Base-by-base conservation (phyloP, 2,329 filamentous ascomycete species). In the Colletotrichum sansevieriae region DNA sequence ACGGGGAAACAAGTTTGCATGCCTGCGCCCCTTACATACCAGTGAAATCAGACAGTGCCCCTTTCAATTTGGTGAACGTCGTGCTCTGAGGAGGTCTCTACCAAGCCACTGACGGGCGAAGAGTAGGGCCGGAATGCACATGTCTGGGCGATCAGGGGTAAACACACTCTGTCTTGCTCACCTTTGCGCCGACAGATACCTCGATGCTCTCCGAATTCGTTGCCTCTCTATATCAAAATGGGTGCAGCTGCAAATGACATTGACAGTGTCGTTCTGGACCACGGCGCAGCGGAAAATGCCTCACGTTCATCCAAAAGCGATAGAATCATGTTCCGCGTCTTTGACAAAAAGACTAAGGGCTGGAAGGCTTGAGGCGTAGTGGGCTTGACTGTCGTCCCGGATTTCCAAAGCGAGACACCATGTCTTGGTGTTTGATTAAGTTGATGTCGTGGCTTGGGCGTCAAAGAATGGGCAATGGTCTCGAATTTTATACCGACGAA, bases 381-480 rank as follows among this genome's bases (percentile, higher is more conserved):
- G 35, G 52, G 35, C 52, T 55, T 41, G 35, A 35, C 49, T 25
- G 54, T 6, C 12, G 29, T 37, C 43, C 20, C 33, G 46, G 35
- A 13, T 46, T 44, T 11, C 44, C 56, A 35, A 35, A 20, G 47
- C 47, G 37, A 62, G 59, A 54, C 59, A 62, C 20, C 18, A 13
- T 62, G 47, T 62, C 59, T 62, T 33, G 18, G 10, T 43, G 59
- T 62, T 62, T 35, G 41, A 62, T 62, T 62, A 54, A n/a, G 39
- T 37, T 62, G 47, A 54, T 54, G 59, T 54, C 20, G 59, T 62
- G 47, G 47, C 47, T 54, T 62, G 37, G 22, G 47, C 37, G 18
- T 54, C 59, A 52, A 62, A 62, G 59, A 62, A 62, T 62, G 59
- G 11, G 2, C 47, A 54, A 20, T 22, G 46, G 47, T 35, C 59